Base-by-base conservation (phyloP, 495 filamentous ascomycete genomes). In the Usnea hakonensis region DNA sequence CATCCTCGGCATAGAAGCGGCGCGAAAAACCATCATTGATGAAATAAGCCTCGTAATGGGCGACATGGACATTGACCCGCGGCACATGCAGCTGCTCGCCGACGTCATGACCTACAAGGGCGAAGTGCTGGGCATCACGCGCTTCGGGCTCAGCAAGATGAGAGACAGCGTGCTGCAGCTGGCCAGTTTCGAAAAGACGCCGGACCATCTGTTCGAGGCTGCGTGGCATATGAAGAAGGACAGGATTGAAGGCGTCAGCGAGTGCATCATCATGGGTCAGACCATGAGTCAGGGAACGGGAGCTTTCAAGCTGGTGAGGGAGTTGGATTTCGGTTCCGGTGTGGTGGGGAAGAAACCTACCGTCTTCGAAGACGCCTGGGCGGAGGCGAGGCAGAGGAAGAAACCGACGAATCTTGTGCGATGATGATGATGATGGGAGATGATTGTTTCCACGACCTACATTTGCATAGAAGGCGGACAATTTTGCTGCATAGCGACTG, bases 71-170 rank as follows among this genome's bases (percentile, higher is more conserved):
- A 97, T 98, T 67, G 94, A 98, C 78, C 94, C 94, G 33, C 88
- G 95, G 37, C 94, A 98, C 80, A 97, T 98, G 92, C 89, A 97
- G 72, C 83, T 98, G 10, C 82, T 98, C 19, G 93, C 94, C n/a
- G 95, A 98, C 63, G 91, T 97, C 40, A 98, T 98, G 94, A 98
- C 94, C 8, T 97, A 93, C 81, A 96, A 95, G 75, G 94, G 94
- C 54, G 93, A 97, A 65, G 89, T 97, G 0, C 83, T 96, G n/a
- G 94, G 94, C 40, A 98, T 98, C 70, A 98, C 94, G 11, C 87
- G 94, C 30, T 97, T 97, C 74, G 94, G 94, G 56, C 80, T 98
- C 44, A 86, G 90, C 55, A 98, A 98, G 81, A 98, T 96, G 92
- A 81, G 94, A 57, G 95, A 98, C 72, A 88, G 83, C 30, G 93